A percentile compares a stretch with the other conserved stretches of the same genome.
These are phyloP conservation scores for Diplotaxis tenuifolia DNA, from an alignment of 345 rosid species.

Conservation along the genomic window DNA sequence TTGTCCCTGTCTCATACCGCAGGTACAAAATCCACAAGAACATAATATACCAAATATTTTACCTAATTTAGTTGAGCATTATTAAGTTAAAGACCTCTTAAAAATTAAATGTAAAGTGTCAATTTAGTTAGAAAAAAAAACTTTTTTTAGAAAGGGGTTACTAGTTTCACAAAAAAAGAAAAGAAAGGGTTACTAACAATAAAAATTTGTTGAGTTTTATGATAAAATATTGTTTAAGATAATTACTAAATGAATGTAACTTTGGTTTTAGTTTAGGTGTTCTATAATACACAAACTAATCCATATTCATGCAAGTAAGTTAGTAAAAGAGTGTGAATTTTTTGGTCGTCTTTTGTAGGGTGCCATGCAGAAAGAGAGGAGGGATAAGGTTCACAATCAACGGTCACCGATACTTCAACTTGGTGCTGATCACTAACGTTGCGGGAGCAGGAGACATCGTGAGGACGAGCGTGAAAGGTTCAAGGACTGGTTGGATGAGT, in stretches of 20 bases:
- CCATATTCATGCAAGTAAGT: neutral
- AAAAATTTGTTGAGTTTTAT: neutral
- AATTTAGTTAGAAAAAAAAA: neutral
- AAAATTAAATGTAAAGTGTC: neutral
- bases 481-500: constrained; percentile 52
- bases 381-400: constrained; percentile 62
- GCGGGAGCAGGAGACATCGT: constrained; percentile 67
- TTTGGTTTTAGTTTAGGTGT: neutral
- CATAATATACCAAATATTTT: neutral
- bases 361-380: constrained; percentile 59
- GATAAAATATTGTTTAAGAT: neutral
- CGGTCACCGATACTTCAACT: constrained; percentile 61
- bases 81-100: neutral
- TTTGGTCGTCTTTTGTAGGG: constrained; percentile 9
- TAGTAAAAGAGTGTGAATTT: constrained; percentile 18
- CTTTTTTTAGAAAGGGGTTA: neutral
- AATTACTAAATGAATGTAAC: neutral
- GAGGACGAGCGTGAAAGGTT: constrained; percentile 51
- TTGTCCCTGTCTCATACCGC: constrained; percentile 53
- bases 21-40: constrained; percentile 35
- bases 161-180: no score
- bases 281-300: neutral
- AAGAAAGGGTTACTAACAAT: no score
- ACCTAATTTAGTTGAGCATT: neutral
- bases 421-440: constrained; percentile 57